Conservation (phyloP, 2,329 filamentous ascomycete genomes). For the Monilinia vaccinii-corymbosi region DNA sequence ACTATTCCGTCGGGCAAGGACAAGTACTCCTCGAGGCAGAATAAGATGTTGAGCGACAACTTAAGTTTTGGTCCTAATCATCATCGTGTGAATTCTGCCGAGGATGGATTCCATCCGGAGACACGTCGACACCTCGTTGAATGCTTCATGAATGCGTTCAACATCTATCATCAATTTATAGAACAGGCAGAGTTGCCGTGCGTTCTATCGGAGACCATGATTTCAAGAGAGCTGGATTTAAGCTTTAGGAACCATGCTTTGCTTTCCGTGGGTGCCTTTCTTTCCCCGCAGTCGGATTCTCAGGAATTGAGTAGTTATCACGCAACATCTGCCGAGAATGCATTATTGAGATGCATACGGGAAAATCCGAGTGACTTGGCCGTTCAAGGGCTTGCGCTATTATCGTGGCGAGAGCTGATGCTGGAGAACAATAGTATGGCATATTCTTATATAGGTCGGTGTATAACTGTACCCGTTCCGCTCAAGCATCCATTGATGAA, state of each 20-base stretch:
- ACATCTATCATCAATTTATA: constrained; percentile 2
- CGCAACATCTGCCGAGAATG: not conserved
- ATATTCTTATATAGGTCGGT: not conserved
- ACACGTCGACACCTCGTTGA: not conserved
- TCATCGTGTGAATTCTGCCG: not conserved
- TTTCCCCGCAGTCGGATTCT: not conserved
- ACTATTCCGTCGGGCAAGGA: not conserved
- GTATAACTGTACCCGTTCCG: not conserved
- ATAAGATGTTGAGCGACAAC: not conserved
- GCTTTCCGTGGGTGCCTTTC: not conserved
- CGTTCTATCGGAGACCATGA: not conserved
- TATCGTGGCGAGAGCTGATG: not conserved
- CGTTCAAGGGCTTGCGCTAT: not conserved
- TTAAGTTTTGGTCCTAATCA: not conserved
- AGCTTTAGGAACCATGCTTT: not conserved
- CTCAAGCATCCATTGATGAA: not conserved
- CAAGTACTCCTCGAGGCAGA: not conserved
- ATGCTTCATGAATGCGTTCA: not conserved
- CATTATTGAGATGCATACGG: not conserved
- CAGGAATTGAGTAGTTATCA: not conserved
- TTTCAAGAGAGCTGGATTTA: not conserved
- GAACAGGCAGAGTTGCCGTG: not conserved
- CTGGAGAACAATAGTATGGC: constrained; percentile 1
- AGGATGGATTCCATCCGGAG: not conserved
- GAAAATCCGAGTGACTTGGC: not conserved